Evolutionary conservation across 2,329 filamentous ascomycete species (phyloP).

Genomic region (Purpureocillium takamizusanense): DNA sequence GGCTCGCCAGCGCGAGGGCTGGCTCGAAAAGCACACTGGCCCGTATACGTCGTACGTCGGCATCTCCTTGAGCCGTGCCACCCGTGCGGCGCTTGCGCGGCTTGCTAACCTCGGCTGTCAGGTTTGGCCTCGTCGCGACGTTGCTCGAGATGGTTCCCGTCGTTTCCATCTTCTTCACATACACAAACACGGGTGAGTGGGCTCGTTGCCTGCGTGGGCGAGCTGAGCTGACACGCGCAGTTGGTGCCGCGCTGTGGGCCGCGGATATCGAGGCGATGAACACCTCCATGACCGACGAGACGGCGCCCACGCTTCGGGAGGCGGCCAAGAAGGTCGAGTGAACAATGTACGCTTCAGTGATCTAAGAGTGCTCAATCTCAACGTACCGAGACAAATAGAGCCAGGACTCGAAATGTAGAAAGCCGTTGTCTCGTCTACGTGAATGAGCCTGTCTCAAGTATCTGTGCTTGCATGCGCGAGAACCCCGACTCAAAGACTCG

Average conservation of each 20-base stretch:
- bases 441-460: too few species aligned
- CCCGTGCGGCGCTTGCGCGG: not conserved
- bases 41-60: slow-evolving; percentile 70
- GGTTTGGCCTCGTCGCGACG: slow-evolving; percentile 66
- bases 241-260: slow-evolving; percentile 91
- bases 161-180: slow-evolving; percentile 73
- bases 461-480: too few species aligned
- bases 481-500: too few species aligned
- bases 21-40: slow-evolving; percentile 59
- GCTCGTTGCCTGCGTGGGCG: too few species aligned
- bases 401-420: too few species aligned
- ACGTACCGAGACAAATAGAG: too few species aligned
- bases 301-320: slow-evolving; percentile 40
- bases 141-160: slow-evolving; percentile 80
- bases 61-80: too few species aligned
- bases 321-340: slow-evolving; percentile 37
- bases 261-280: slow-evolving; percentile 65
- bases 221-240: slow-evolving; percentile 25
- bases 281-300: slow-evolving; percentile 37
- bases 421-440: not conserved
- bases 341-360: too few species aligned
- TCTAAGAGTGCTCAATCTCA: too few species aligned
- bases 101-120: slow-evolving; percentile 24
- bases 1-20: slow-evolving; percentile 52
- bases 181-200: slow-evolving; percentile 67